Percentiles rank a stretch among this genome's conserved stretches.
phyloP scores from a whole-genome alignment of 352 stramenopile species.

The Hyaloperonospora arabidopsidis region DNA sequence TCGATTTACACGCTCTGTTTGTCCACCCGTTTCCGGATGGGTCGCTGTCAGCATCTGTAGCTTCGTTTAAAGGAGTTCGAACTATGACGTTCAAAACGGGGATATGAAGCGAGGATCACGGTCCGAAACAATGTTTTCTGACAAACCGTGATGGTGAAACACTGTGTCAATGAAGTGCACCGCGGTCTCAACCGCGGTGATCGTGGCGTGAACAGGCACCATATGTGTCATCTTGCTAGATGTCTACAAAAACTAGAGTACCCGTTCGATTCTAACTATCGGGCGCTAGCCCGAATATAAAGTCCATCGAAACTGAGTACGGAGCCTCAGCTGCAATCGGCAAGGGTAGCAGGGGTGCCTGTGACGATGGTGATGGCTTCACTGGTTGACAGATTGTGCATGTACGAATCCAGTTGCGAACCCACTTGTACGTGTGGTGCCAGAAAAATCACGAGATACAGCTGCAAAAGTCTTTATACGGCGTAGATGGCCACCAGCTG shows the following conservation, averaged over 20 bases:
- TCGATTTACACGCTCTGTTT: not conserved
- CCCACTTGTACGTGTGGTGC: too few relatives aligned
- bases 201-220: not conserved
- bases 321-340: not conserved
- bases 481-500: too few relatives aligned
- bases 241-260: not conserved
- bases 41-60: slow-evolving; percentile 2
- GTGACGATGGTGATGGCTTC: too few relatives aligned
- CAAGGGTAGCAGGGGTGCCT: too few relatives aligned
- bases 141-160: not conserved
- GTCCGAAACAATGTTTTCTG: not conserved
- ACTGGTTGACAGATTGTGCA: too few relatives aligned
- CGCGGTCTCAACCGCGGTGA: not conserved
- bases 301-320: slow-evolving; percentile 4
- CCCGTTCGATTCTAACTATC: not conserved
- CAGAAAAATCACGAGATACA: too few relatives aligned
- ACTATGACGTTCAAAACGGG: not conserved
- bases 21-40: slow-evolving; percentile 4
- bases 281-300: slow-evolving; percentile 1
- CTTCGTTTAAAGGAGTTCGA: not conserved
- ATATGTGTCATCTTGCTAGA: slow-evolving; percentile 2
- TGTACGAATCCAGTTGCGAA: too few relatives aligned
- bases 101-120: slow-evolving; percentile 1
- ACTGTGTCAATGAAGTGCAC: slow-evolving; percentile 1
- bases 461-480: too few relatives aligned